Evolutionary conservation across 768 basidiomycete species (phyloP).

Genomic region (Suillus luteus): DNA sequence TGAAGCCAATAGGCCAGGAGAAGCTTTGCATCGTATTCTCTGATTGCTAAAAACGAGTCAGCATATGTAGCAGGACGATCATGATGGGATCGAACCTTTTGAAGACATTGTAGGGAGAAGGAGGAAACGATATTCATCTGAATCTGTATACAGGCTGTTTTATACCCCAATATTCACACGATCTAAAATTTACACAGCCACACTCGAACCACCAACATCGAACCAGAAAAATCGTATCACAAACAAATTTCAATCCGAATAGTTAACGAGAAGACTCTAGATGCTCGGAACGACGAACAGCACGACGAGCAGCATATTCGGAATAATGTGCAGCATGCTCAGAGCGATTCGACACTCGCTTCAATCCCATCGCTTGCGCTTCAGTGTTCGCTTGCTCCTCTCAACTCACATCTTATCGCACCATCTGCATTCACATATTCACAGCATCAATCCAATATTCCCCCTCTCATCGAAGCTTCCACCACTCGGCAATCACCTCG

Average conservation of each 20-base stretch:
- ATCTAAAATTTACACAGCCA: conserved; percentile 32
- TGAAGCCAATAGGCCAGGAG: conserved; percentile 97
- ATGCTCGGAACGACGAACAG: neutral
- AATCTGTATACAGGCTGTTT: neutral
- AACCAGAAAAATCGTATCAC: conserved; percentile 8
- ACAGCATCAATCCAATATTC: too few species aligned
- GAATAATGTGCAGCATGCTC: neutral
- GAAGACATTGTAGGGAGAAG: conserved; percentile 30
- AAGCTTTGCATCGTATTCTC: conserved; percentile 99
- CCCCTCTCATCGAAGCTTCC: too few species aligned
- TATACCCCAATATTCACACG: conserved; percentile 35
- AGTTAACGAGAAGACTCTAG: neutral
- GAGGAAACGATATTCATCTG: conserved; percentile 7
- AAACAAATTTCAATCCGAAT: neutral
- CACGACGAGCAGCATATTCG: neutral
- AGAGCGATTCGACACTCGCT: too few species aligned
- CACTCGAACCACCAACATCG: conserved; percentile 11
- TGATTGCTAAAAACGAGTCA: conserved; percentile 58
- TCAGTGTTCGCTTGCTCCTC: too few species aligned
- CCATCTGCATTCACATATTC: too few species aligned
- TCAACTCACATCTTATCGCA: too few species aligned
- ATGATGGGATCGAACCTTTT: conserved; percentile 25
- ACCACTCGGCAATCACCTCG: too few species aligned
- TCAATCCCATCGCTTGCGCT: too few species aligned
- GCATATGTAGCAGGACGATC: neutral